phyloP scores from a whole-genome alignment of 805 yeast genomes.

The Lipomyces yamadae region DNA sequence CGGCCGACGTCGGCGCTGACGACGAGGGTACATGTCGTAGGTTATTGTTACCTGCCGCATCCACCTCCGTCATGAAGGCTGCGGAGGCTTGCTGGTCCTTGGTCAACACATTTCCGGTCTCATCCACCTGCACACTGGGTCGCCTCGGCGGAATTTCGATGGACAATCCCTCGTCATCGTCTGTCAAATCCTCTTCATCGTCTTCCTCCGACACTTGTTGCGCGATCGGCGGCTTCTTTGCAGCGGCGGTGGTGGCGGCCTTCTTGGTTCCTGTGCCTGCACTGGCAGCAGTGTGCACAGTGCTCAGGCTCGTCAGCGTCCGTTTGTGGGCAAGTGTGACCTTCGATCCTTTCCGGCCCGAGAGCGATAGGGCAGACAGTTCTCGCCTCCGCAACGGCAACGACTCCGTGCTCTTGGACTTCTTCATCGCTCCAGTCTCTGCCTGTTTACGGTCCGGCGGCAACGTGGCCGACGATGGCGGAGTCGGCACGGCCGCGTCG shows the following conservation, averaged over 20 bases:
- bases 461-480: slow-evolving; percentile 12
- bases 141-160: slow-evolving; percentile 22
- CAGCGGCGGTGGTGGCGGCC: background rate
- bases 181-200: slow-evolving; percentile 24
- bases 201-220: slow-evolving; percentile 23
- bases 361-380: slow-evolving; percentile 21
- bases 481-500: slow-evolving; percentile 10
- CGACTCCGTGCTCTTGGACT: slow-evolving; percentile 31
- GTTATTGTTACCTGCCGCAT: slow-evolving; percentile 11
- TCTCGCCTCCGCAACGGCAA: slow-evolving; percentile 18
- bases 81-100: slow-evolving; percentile 15
- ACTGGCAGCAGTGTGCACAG: background rate
- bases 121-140: background rate
- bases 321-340: slow-evolving; percentile 25
- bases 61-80: slow-evolving; percentile 14
- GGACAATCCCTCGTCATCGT: slow-evolving; percentile 31
- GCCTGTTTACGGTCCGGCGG: slow-evolving; percentile 7
- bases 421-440: slow-evolving; percentile 15
- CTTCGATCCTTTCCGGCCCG: slow-evolving; percentile 30
- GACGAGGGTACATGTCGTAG: slow-evolving; percentile 29
- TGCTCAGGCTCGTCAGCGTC: slow-evolving; percentile 21
- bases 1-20: slow-evolving; percentile 34
- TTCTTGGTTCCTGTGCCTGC: slow-evolving; percentile 1
- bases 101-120: slow-evolving; percentile 1
- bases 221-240: slow-evolving; percentile 9